Evolutionary conservation across 2,329 filamentous ascomycete genomes (phyloP), one percentile per base, ranked within the genome.

Genomic region (Verticillium nubilum): DNA sequence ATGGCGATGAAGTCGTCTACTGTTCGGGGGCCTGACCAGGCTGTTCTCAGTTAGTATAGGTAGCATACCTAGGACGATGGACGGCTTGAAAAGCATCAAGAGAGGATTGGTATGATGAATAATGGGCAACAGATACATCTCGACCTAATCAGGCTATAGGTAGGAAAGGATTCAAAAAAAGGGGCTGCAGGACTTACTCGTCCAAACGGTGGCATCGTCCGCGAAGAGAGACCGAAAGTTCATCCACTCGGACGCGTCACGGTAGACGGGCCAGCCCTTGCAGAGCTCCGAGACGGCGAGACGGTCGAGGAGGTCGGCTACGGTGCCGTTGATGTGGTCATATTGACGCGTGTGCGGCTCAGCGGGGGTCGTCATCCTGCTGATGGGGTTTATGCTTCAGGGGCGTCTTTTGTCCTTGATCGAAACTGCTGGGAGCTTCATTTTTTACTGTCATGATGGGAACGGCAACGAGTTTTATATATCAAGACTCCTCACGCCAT

Each of bases 191-290:
- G 52, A 68, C 75, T 66, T 66, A 81, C 79, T 81, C 2, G 79
- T 82, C 75, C 76, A 81, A 31, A 82, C 77, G 37, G 69, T 75
- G 4, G 78, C 79, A 15, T 78, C 74, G 13, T 76, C 69, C 56
- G 74, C 70, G 64, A 82, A 82, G 12, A 82, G 68, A 1, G 72
- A 73, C 61, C 78, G 76, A 64, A 79, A 82, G 71, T 82, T 81
- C 68, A 74, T 73, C 79, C 80, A 82, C 66, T 83, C 80, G 1
- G 79, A 81, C 12, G 78, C 74, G 61, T 82, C 80, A 31, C 79
- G 76, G 67, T 82, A 82, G 37, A 82, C 76, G 2, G 80, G 78
- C 80, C 80, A 82, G 52, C 79, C 80, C 65, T 80, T 81, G 71
- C 78, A 81, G n/a, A 83, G 69, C 67, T 82, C 79, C 1, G 78